Conservation (phyloP, 148 eudicot genomes). For the Rheum nobile region DNA sequence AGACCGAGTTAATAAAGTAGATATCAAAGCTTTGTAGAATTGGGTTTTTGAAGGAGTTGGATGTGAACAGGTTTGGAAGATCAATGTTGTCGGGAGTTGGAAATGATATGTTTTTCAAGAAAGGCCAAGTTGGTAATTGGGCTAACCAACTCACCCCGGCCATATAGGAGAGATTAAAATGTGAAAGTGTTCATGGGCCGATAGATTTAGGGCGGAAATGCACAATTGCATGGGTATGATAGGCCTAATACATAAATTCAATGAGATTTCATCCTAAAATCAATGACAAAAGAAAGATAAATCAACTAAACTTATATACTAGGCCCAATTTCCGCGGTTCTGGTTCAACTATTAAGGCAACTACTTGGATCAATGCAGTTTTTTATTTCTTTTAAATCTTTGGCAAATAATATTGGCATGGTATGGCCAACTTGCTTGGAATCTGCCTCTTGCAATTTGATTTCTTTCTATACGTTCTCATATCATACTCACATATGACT, state of each 20-base stretch:
- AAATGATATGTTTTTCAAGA: slow-evolving; percentile 3
- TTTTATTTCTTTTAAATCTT: no score
- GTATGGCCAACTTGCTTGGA: no score
- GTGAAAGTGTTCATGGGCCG: no score
- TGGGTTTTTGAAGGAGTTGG: neutral
- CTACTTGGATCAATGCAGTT: no score
- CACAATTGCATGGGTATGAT: no score
- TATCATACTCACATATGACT: no score
- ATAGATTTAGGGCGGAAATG: no score
- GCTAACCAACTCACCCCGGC: neutral
- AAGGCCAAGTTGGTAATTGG: neutral
- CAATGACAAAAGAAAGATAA: no score
- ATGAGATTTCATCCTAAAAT: no score
- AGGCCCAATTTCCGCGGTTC: neutral
- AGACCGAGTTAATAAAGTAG: slow-evolving; percentile 17
- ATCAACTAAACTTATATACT: no score
- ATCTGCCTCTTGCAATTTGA: neutral
- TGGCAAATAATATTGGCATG: neutral
- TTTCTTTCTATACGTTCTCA: neutral
- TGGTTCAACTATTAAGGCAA: neutral
- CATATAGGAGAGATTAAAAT: neutral
- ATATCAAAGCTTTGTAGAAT: neutral
- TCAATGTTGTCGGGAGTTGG: neutral
- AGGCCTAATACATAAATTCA: no score
- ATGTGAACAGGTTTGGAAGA: neutral